A percentile compares a stretch with the other conserved stretches of the same genome.
These are phyloP conservation scores for Jamesozyma hellenica DNA, from an alignment of 805 yeast species.

Conservation along the genomic window DNA sequence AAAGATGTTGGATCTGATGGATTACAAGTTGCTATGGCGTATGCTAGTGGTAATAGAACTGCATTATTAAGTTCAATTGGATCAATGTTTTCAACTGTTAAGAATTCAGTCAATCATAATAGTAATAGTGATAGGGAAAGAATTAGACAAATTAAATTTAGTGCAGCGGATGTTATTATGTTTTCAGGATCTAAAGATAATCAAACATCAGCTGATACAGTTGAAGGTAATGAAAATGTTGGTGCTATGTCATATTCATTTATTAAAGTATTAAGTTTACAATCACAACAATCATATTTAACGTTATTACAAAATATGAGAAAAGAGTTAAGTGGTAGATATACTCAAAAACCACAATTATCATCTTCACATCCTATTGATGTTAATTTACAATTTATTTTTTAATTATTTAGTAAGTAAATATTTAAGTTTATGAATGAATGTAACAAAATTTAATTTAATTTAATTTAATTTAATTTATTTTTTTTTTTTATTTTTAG, in stretches of 20 bases:
- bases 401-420: too few relatives aligned
- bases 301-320: conserved; percentile 65
- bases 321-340: conserved; percentile 47
- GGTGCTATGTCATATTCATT: conserved; percentile 86
- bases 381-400: conserved; percentile 40
- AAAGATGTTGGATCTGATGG: conserved; percentile 67
- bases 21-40: conserved; percentile 46
- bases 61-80: conserved; percentile 37
- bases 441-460: too few relatives aligned
- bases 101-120: conserved; percentile 31
- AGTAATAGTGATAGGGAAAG: conserved; percentile 34
- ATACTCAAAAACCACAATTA: conserved; percentile 75
- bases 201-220: conserved; percentile 78
- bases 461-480: too few relatives aligned
- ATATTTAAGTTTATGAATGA: too few relatives aligned
- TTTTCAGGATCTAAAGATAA: conserved; percentile 76
- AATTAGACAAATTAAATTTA: conserved; percentile 46
- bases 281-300: conserved; percentile 59
- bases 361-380: conserved; percentile 78
- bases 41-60: conserved; percentile 46
- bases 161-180: conserved; percentile 68
- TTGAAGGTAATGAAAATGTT: conserved; percentile 57
- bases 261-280: conserved; percentile 47
- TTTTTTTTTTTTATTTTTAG: too few relatives aligned
- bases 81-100: conserved; percentile 36